These are phyloP conservation scores for Backusella westeae DNA, from an alignment of 192 early-diverging fungal genomes.

Conservation along the genomic window DNA sequence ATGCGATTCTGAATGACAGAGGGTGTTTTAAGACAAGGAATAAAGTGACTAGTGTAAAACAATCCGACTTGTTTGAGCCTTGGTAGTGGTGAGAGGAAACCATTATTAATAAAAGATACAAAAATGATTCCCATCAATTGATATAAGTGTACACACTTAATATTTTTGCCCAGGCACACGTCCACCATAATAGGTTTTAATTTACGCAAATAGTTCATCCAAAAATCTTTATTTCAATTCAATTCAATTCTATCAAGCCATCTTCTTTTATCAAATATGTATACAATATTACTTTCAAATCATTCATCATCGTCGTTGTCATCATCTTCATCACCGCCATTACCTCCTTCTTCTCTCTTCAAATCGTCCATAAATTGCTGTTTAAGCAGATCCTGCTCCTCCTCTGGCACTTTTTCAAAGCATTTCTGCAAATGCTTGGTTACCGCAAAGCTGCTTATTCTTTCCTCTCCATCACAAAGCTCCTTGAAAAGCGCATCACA, in stretches of 20 bases:
- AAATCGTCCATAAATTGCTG: background rate
- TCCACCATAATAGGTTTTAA: too few species aligned
- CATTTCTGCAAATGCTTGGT: slow-evolving; percentile 41
- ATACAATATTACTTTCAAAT: background rate
- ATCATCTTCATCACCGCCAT: background rate
- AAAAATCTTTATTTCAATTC: too few species aligned
- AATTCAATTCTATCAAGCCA: too few species aligned
- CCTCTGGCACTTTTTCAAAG: background rate
- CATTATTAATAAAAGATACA: background rate
- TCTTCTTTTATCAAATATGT: background rate
- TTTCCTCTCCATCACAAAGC: slow-evolving; percentile 41
- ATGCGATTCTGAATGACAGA: too few species aligned
- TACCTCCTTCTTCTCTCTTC: background rate
- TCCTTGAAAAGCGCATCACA: slow-evolving; percentile 44
- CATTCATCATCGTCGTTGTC: background rate
- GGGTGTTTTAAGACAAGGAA: background rate
- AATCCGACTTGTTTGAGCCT: too few species aligned
- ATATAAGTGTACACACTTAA: too few species aligned
- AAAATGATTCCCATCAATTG: background rate
- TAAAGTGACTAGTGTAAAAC: background rate
- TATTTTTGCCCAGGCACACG: background rate
- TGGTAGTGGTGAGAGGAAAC: too few species aligned
- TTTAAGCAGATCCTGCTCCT: background rate
- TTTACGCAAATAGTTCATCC: too few species aligned
- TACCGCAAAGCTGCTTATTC: slow-evolving; percentile 48